Percentiles rank a stretch among this genome's conserved stretches.
Evolutionary conservation across 2,329 filamentous ascomycete species (phyloP).

Genomic region (Orbilia javanica): DNA sequence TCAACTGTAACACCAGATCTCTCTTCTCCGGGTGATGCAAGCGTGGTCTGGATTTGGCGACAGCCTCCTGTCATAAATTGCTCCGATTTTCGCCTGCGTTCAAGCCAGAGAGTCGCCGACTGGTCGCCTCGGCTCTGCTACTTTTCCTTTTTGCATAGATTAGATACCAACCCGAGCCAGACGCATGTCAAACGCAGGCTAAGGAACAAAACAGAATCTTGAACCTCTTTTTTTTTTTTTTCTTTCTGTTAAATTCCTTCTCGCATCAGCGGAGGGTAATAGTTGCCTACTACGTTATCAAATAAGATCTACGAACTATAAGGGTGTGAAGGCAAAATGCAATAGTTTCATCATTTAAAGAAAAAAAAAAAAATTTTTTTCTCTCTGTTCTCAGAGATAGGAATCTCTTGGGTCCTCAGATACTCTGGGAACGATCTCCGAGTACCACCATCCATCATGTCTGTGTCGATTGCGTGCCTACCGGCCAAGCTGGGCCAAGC

Average conservation of each 20-base stretch:
- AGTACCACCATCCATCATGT: conserved; percentile 23
- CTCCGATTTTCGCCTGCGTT: conserved; percentile 53
- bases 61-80: conserved; percentile 35
- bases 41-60: conserved; percentile 53
- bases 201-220: conserved; percentile 21
- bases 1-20: conserved; percentile 24
- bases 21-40: conserved; percentile 29
- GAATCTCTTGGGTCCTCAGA: conserved; percentile 16
- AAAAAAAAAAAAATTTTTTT: conserved; percentile 16
- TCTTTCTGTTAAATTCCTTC: not conserved
- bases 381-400: conserved; percentile 2
- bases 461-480: conserved; percentile 24
- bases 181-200: conserved; percentile 31
- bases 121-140: conserved; percentile 43
- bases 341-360: conserved; percentile 7
- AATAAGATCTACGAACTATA: conserved; percentile 22
- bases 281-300: conserved; percentile 24
- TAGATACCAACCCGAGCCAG: conserved; percentile 44
- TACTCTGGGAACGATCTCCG: conserved; percentile 21
- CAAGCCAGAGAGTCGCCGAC: conserved; percentile 50
- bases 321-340: conserved; percentile 33
- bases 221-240: conserved; percentile 2
- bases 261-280: conserved; percentile 26
- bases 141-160: conserved; percentile 22
- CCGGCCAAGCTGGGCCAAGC: conserved; percentile 52